Percentiles rank a stretch among this genome's conserved stretches.
Evolutionary conservation across 495 filamentous ascomycete genomes (phyloP).

Genomic region (Penicillium nucicola): DNA sequence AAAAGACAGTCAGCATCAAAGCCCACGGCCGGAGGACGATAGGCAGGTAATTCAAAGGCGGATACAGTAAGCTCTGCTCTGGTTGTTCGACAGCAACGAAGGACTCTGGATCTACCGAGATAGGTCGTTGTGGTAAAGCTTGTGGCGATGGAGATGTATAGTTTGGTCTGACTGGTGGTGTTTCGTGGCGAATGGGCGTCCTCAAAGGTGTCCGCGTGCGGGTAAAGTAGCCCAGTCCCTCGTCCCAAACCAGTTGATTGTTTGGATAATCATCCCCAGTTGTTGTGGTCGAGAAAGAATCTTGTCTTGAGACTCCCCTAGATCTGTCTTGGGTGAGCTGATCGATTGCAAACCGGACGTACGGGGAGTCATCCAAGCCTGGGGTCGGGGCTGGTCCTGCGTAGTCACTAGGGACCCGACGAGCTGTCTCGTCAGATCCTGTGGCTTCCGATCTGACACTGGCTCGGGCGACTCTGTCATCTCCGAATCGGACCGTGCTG

Average conservation of each 20-base stretch:
- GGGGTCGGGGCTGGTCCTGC: slow-evolving; percentile 53
- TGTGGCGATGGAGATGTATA: slow-evolving; percentile 25
- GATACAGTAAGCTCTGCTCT: slow-evolving; percentile 43
- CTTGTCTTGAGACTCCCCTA: slow-evolving; percentile 26
- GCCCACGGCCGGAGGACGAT: slow-evolving; percentile 60
- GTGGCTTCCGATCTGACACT: slow-evolving; percentile 24
- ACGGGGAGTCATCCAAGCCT: slow-evolving; percentile 63
- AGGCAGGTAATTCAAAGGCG: slow-evolving; percentile 63
- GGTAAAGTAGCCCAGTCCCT: slow-evolving; percentile 46
- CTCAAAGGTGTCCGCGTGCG: slow-evolving; percentile 26
- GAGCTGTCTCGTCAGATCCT: slow-evolving; percentile 25
- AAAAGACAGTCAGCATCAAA: slow-evolving; percentile 52
- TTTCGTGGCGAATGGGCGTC: slow-evolving; percentile 19
- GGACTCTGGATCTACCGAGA: slow-evolving; percentile 43
- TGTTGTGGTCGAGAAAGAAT: slow-evolving; percentile 35
- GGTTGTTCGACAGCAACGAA: slow-evolving; percentile 53
- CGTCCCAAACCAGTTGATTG: slow-evolving; percentile 51
- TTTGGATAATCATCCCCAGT: slow-evolving; percentile 39
- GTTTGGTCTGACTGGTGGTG: slow-evolving; percentile 13
- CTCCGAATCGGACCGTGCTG: slow-evolving; percentile 35
- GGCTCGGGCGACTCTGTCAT: slow-evolving; percentile 27
- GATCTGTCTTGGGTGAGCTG: slow-evolving; percentile 67
- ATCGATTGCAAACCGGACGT: slow-evolving; percentile 70
- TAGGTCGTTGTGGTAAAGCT: slow-evolving; percentile 24
- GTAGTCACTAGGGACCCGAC: slow-evolving; percentile 32